Percentiles rank a stretch among this genome's conserved stretches.
Evolutionary conservation across 148 eudicot genomes (phyloP).

Genomic region (Camellia lanceoleosa): DNA sequence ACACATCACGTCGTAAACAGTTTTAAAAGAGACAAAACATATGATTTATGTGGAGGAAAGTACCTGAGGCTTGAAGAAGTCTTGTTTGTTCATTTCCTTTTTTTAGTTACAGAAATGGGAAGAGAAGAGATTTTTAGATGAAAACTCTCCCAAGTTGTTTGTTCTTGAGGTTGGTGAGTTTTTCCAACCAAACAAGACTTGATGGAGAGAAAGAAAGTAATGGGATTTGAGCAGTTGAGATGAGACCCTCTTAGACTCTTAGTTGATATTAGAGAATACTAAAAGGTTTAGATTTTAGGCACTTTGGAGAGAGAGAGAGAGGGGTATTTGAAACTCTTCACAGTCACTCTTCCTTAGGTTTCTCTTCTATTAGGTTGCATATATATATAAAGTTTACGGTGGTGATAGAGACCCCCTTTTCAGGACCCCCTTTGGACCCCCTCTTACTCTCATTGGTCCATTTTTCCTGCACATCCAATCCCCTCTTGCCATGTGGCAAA

Average conservation of each 20-base stretch:
- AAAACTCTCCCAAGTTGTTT: background rate
- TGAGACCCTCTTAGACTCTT: background rate
- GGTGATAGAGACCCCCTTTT: too few species aligned
- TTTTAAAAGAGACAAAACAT: background rate
- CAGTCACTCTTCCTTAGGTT: background rate
- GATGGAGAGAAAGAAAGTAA: background rate
- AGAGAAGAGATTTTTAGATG: background rate
- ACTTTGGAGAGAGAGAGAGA: background rate
- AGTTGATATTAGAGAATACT: background rate
- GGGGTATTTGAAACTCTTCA: constrained; percentile 3
- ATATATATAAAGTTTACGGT: too few species aligned
- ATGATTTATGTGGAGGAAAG: constrained; percentile 4
- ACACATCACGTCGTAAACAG: background rate
- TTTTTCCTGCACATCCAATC: too few species aligned
- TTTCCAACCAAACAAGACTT: background rate
- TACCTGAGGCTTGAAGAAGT: constrained; percentile 36
- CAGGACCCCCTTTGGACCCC: too few species aligned
- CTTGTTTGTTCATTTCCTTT: constrained; percentile 30
- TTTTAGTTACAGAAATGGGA: background rate
- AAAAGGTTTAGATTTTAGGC: background rate
- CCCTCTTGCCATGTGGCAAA: too few species aligned
- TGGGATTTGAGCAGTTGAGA: background rate
- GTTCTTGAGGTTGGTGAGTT: background rate
- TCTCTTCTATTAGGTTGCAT: background rate
- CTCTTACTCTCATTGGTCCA: too few species aligned